These are phyloP conservation scores for Zygotorulaspora chibaensis DNA, from an alignment of 805 yeast species.

Conservation along the genomic window DNA sequence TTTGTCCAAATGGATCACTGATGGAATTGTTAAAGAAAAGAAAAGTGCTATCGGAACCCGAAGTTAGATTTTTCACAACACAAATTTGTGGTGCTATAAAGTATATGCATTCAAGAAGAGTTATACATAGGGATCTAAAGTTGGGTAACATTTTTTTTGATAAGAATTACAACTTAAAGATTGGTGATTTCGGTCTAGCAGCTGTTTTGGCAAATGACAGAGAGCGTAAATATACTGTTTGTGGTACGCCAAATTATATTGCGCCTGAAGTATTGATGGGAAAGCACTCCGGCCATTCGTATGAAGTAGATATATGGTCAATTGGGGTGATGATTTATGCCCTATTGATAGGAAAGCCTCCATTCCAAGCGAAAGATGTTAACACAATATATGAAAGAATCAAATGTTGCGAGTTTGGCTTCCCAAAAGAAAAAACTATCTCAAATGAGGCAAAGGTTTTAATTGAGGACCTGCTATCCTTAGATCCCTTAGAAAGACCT, in stretches of 20 bases:
- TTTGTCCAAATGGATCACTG: constrained; percentile 90
- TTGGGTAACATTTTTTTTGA: constrained; percentile 95
- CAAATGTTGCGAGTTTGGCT: constrained; percentile 70
- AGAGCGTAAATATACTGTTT: constrained; percentile 84
- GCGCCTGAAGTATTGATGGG: constrained; percentile 97
- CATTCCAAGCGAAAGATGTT: constrained; percentile 95
- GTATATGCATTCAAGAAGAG: constrained; percentile 87
- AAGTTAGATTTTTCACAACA: constrained; percentile 82
- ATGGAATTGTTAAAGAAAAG: constrained; percentile 88
- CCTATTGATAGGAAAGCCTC: constrained; percentile 88
- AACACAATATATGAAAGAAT: constrained; percentile 89
- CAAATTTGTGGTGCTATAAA: constrained; percentile 93
- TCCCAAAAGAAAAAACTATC: constrained; percentile 65
- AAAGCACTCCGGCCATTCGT: constrained; percentile 82
- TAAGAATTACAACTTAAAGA: constrained; percentile 86
- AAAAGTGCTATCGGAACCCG: constrained; percentile 83
- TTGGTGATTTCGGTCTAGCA: constrained; percentile 99
- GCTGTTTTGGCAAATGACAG: constrained; percentile 71
- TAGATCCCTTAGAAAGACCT: constrained; percentile 81
- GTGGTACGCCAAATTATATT: constrained; percentile 98
- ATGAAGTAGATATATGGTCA: constrained; percentile 97
- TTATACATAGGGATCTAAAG: constrained; percentile 93
- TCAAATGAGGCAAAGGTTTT: constrained; percentile 69
- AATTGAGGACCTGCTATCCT: constrained; percentile 66
- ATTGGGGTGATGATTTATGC: constrained; percentile 96